phyloP scores from a whole-genome alignment of 805 yeast genomes.

The Clavispora phyllophila region DNA sequence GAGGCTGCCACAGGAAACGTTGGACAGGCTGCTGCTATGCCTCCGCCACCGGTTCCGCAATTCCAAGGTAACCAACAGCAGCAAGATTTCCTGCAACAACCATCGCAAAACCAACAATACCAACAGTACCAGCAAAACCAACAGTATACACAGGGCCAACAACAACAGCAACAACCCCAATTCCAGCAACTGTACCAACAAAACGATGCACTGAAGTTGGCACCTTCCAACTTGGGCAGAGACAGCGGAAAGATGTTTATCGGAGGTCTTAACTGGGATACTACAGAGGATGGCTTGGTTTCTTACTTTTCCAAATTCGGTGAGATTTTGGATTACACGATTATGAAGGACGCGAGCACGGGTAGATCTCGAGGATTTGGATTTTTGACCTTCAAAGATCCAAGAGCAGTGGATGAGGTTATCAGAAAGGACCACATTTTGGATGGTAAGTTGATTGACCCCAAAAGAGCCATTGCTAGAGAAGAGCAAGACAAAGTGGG shows the following conservation, averaged over 20 bases:
- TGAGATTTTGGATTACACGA: slow-evolving; percentile 79
- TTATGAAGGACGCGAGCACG: slow-evolving; percentile 84
- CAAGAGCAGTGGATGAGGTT: slow-evolving; percentile 82
- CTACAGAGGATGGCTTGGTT: slow-evolving; percentile 80
- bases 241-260: slow-evolving; percentile 90
- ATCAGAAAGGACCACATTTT: slow-evolving; percentile 79
- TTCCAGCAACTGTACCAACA: slow-evolving; percentile 5
- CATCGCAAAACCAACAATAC: slow-evolving; percentile 10
- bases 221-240: slow-evolving; percentile 30
- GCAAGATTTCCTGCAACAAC: slow-evolving; percentile 7
- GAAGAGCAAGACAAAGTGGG: slow-evolving; percentile 97
- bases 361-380: slow-evolving; percentile 96
- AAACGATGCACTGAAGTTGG: slow-evolving; percentile 8
- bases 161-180: slow-evolving; percentile 1
- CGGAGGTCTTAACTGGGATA: slow-evolving; percentile 98
- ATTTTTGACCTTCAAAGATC: slow-evolving; percentile 77
- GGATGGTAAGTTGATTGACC: slow-evolving; percentile 95
- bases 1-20: not conserved
- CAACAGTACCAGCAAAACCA: slow-evolving; percentile 11
- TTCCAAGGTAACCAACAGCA: slow-evolving; percentile 1
- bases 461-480: slow-evolving; percentile 94
- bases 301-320: slow-evolving; percentile 86
- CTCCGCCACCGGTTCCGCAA: slow-evolving; percentile 2
- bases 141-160: slow-evolving; percentile 10
- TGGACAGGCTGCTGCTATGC: not conserved